phyloP scores from a whole-genome alignment of 192 early-diverging fungal species.

The Coemansia furcata region DNA sequence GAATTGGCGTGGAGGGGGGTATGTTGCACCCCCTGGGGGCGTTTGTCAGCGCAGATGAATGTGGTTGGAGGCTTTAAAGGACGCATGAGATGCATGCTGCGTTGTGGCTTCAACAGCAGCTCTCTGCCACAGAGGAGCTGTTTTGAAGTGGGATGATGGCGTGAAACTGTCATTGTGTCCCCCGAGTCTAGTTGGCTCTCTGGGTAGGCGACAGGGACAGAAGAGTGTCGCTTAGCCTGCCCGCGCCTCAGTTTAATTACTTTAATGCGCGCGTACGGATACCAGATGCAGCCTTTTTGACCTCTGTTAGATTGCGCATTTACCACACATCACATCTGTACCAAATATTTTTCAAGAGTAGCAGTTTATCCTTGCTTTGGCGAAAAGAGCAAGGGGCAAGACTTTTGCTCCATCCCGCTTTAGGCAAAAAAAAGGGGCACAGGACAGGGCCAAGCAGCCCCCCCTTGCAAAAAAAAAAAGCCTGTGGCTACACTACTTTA shows the following conservation, averaged over 20 bases:
- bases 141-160: slow-evolving; percentile 1
- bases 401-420: not conserved
- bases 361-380: not conserved
- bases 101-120: slow-evolving; percentile 5
- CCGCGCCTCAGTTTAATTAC: slow-evolving; percentile 4
- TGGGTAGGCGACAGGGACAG: not conserved
- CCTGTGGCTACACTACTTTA: not conserved
- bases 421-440: not conserved
- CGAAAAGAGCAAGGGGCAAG: not conserved
- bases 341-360: not conserved
- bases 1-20: not conserved
- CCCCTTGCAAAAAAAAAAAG: not conserved
- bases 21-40: not conserved
- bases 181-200: not conserved
- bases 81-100: slow-evolving; percentile 4
- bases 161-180: not conserved
- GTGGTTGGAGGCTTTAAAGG: not conserved
- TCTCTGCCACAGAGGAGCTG: not conserved
- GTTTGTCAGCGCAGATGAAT: not conserved
- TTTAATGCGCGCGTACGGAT: not conserved
- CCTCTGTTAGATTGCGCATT: not conserved
- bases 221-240: not conserved
- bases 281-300: not conserved
- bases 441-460: not conserved
- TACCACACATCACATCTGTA: not conserved